phyloP scores from a whole-genome alignment of 108 stramenopile species.

The Licmophora abbreviata region DNA sequence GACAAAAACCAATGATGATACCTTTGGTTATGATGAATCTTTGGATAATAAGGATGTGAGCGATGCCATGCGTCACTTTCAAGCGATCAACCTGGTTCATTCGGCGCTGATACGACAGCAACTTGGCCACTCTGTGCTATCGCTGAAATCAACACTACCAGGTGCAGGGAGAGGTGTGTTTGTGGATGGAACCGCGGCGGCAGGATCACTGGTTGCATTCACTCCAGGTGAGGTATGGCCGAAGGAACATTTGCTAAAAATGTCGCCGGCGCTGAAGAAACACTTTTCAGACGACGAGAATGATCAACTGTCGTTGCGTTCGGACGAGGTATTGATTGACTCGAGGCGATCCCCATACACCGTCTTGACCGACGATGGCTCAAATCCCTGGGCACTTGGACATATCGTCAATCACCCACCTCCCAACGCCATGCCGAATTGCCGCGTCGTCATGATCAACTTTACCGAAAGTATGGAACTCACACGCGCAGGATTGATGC shows the following conservation, averaged over 20 bases:
- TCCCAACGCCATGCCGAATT: slow-evolving; percentile 33
- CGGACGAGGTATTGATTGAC: slow-evolving; percentile 78
- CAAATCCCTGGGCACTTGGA: slow-evolving; percentile 66
- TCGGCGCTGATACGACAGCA: slow-evolving; percentile 37
- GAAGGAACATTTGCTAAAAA: slow-evolving; percentile 52
- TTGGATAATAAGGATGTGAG: slow-evolving; percentile 32
- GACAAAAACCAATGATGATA: not conserved
- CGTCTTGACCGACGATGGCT: slow-evolving; percentile 33
- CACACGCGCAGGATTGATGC: slow-evolving; percentile 7
- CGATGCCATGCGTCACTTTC: slow-evolving; percentile 60
- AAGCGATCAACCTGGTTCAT: slow-evolving; percentile 58
- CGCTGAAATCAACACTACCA: slow-evolving; percentile 59
- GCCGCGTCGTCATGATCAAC: slow-evolving; percentile 57
- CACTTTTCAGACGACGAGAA: slow-evolving; percentile 32
- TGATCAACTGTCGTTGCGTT: slow-evolving; percentile 64
- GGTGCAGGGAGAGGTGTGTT: slow-evolving; percentile 74
- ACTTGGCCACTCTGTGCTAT: slow-evolving; percentile 35
- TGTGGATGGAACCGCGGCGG: slow-evolving; percentile 69
- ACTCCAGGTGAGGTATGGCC: slow-evolving; percentile 77
- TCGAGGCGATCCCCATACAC: slow-evolving; percentile 69
- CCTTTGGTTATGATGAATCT: slow-evolving; percentile 24
- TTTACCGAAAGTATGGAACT: slow-evolving; percentile 52
- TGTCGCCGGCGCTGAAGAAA: not conserved
- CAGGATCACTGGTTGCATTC: slow-evolving; percentile 71
- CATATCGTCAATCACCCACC: slow-evolving; percentile 84